Evolutionary conservation across 2,329 filamentous ascomycete species (phyloP), one percentile per base, ranked within the genome.

Genomic region (Verticillium nonalfalfae): DNA sequence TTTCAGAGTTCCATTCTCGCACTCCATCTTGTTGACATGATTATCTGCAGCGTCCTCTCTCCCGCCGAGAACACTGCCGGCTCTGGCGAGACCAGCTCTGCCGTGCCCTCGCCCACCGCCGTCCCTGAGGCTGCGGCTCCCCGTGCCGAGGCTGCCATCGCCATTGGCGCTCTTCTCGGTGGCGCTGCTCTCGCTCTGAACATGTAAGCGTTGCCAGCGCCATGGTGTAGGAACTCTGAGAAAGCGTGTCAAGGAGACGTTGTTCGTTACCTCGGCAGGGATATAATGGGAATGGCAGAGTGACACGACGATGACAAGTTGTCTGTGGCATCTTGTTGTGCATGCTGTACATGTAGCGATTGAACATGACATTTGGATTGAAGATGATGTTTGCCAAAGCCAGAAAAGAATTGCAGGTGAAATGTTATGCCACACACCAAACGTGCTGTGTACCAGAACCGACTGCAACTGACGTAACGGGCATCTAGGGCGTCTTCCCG

Each of bases 41-140:
- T 9, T n/a, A 5, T 34, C 59, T 55, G 13, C 9, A 80, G 78
- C 63, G 84, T 88, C 50, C 75, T 89, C 57, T 88, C 87, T 74
- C 82, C 83, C 15, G 71, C 75, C 64, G 81, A 81, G 68, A 75
- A 78, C 2, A 71, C 74, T 1, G 76, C 75, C 6, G 68, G 71
- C 26, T 78, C 81, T 6, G 66, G 78, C 18, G 68, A 78, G 1
- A 69, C 74, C 18, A 75, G 77, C n/a, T 70, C 75, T 0, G 73
- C 85, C 45, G 74, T 76, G 1, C 73, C 82, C 0, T 80, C 77
- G 15, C 70, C 59, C 54, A 72, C 75, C 3, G 70, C 74, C 3
- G 75, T 71, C 0, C 71, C 70, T 13, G 69, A 67, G 26, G 69
- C 60, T 15, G 68, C 66, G 1, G 71, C 67, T 26, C 70, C 72